These are phyloP conservation scores for Alternaria angustiovoidea DNA, from an alignment of 2,329 filamentous ascomycete species.

Conservation along the genomic window DNA sequence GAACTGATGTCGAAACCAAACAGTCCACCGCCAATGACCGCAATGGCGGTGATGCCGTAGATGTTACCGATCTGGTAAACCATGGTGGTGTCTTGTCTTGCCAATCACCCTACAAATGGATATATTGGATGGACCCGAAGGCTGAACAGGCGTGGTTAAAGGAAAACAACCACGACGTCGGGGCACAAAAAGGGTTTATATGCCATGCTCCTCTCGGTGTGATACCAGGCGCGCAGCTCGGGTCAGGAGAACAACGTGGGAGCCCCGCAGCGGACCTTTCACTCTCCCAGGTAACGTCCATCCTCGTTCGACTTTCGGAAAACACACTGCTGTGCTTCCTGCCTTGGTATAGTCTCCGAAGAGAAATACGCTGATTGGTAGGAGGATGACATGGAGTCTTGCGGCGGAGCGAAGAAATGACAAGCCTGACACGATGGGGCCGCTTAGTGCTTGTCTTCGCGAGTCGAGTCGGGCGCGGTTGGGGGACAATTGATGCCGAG, in stretches of 20 bases:
- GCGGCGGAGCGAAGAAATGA: slow-evolving; percentile 15
- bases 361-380: slow-evolving; percentile 22
- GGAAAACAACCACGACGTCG: not conserved
- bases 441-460: slow-evolving; percentile 25
- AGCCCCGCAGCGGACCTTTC: slow-evolving; percentile 28
- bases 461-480: slow-evolving; percentile 18
- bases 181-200: slow-evolving; percentile 25
- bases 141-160: slow-evolving; percentile 7
- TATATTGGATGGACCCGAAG: slow-evolving; percentile 12
- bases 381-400: slow-evolving; percentile 9
- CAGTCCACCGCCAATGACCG: slow-evolving; percentile 70
- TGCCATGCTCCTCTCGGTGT: slow-evolving; percentile 13
- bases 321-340: slow-evolving; percentile 25
- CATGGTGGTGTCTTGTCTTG: slow-evolving; percentile 12
- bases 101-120: not conserved
- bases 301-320: slow-evolving; percentile 11
- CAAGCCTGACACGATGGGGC: slow-evolving; percentile 30
- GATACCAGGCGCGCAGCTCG: slow-evolving; percentile 9
- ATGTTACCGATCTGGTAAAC: slow-evolving; percentile 62
- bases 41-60: slow-evolving; percentile 65
- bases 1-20: slow-evolving; percentile 83
- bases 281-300: slow-evolving; percentile 20
- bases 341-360: slow-evolving; percentile 29
- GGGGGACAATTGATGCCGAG: slow-evolving; percentile 14
- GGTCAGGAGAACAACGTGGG: slow-evolving; percentile 22